Conservation (phyloP, 2,329 filamentous ascomycete species). For the Calonectria pauciramosa region DNA sequence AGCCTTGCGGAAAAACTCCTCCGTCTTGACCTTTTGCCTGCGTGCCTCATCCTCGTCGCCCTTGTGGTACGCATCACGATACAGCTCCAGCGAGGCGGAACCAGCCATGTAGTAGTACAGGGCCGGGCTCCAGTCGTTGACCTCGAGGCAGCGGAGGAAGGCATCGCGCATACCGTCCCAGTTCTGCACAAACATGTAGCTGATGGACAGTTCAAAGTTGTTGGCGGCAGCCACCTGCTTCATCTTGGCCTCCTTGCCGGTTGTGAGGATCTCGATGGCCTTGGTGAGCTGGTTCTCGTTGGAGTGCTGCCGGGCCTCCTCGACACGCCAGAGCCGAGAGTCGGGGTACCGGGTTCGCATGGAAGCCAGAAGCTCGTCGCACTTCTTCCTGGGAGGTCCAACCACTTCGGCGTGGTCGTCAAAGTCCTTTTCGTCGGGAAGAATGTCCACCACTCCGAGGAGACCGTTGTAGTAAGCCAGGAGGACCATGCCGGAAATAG, state of each 20-base stretch:
- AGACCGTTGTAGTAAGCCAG: slow-evolving; percentile 92
- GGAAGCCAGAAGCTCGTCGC: slow-evolving; percentile 74
- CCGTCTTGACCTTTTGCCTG: slow-evolving; percentile 73
- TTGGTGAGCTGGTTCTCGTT: slow-evolving; percentile 75
- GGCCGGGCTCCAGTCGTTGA: slow-evolving; percentile 92
- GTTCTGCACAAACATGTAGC: slow-evolving; percentile 82
- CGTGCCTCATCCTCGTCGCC: slow-evolving; percentile 61
- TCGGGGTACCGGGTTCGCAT: slow-evolving; percentile 87
- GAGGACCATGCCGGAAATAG: slow-evolving; percentile 84
- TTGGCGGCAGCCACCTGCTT: slow-evolving; percentile 90
- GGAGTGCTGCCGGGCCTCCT: slow-evolving; percentile 84
- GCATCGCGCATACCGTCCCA: slow-evolving; percentile 80
- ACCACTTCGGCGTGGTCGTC: slow-evolving; percentile 70
- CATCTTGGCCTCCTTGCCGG: slow-evolving; percentile 76
- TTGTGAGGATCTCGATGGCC: slow-evolving; percentile 75
- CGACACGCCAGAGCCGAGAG: slow-evolving; percentile 87
- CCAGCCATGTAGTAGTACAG: slow-evolving; percentile 93
- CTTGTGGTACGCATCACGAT: slow-evolving; percentile 70
- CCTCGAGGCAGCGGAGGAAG: slow-evolving; percentile 80
- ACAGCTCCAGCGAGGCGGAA: slow-evolving; percentile 83
- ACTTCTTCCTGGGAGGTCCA: slow-evolving; percentile 79
- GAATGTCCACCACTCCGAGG: slow-evolving; percentile 88
- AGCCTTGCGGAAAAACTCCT: slow-evolving; percentile 78
- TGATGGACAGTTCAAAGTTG: slow-evolving; percentile 86
- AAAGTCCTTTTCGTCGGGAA: slow-evolving; percentile 72